Evolutionary conservation across 805 yeast genomes (phyloP), one percentile per base, ranked within the genome.

Genomic region (Metschnikowia gruessii): DNA sequence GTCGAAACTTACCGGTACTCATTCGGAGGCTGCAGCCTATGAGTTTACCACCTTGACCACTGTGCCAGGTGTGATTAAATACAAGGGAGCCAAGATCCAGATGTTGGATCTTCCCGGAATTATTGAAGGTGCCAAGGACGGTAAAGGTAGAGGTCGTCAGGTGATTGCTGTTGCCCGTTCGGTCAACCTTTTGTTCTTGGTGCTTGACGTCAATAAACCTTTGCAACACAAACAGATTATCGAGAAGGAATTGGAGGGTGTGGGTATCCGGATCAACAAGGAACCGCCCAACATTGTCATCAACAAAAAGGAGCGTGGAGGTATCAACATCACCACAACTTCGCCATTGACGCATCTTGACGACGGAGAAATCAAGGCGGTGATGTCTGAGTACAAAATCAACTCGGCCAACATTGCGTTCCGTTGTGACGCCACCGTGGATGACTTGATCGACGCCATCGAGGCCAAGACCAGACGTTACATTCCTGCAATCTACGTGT

Each of bases 111-210:
- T 87, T 53, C 95, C 95, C 8, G 95, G 95, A 64, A 87, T 87
- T 57, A 86, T 87, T 61, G 94, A 87, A 67, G 95, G 95, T 68
- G 95, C 95, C 52, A 86, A 86, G 55, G 94, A 87, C 60, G 95
- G 95, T 69, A 81, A 85, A 65, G 95, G 95, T 71, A 78, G 95
- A 76, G 95, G 95, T 77, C 85, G 80, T 58, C 99, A 94, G 70
- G 99, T 94, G 46, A 94, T 94, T 69, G 99, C 99, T 2, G 99
- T 94, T 49, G 98, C 98, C n/a, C 81, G 99, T 69, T 89, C 97
- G 2, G 95, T 97, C 65, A 91, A 94, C 64, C 74, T 94, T 60
- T 79, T 94, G 42, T 94, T 94, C 66, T 87, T 94, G 63, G 96
- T 94, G 3, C 74, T 94, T 61, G 99, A 94, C 66, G 99, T 94